These are phyloP conservation scores for Nicotiana sylvestris DNA, from an alignment of 257 asterid genomes.

Conservation along the genomic window DNA sequence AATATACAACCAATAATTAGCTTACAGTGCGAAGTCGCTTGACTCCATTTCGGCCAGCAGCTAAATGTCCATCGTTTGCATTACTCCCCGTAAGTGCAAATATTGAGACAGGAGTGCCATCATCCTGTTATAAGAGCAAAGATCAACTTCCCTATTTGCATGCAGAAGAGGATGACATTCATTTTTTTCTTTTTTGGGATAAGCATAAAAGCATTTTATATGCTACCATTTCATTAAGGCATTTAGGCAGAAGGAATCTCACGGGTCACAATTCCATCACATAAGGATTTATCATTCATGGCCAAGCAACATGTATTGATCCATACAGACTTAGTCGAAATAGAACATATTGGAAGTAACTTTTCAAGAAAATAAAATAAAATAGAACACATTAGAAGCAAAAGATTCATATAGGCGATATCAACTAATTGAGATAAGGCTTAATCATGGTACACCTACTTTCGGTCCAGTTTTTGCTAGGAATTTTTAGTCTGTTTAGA, in stretches of 20 bases:
- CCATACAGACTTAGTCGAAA: neutral
- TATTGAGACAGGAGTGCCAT: conserved; percentile 89
- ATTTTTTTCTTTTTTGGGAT: neutral
- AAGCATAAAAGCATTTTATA: neutral
- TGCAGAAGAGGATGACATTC: neutral
- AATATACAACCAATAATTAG: neutral
- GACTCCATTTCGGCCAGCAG: conserved; percentile 98
- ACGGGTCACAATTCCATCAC: neutral
- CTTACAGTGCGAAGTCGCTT: conserved; percentile 94
- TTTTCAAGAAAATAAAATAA: too few species aligned
- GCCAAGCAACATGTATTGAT: neutral
- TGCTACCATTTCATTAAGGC: neutral
- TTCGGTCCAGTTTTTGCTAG: neutral
- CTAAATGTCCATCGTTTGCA: conserved; percentile 79
- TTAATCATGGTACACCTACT: neutral
- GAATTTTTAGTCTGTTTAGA: neutral
- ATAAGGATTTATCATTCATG: neutral
- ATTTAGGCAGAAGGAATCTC: neutral
- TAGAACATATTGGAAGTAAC: neutral
- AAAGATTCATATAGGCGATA: neutral
- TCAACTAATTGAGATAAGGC: neutral
- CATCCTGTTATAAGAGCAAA: conserved; percentile 51
- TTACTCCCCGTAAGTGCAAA: conserved; percentile 87
- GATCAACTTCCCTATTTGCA: neutral
- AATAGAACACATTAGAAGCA: neutral